These are phyloP conservation scores for Brassica incana DNA, from an alignment of 345 rosid species.

Conservation along the genomic window DNA sequence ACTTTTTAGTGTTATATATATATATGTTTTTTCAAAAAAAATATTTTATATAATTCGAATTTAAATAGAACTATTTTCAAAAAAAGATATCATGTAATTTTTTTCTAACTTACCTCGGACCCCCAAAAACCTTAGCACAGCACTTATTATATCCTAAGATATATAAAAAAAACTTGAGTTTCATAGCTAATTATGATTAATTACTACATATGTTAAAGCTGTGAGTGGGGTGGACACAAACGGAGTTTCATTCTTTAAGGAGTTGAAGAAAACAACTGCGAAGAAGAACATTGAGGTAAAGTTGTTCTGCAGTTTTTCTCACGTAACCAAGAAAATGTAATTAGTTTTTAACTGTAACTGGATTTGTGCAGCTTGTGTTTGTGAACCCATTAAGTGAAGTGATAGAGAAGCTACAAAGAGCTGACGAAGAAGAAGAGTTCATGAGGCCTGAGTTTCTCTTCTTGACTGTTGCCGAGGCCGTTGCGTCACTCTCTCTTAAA, in stretches of 20 bases:
- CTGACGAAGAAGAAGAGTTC: slow-evolving; percentile 50
- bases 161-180: background rate
- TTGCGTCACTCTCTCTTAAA: slow-evolving; percentile 71
- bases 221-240: slow-evolving; percentile 85
- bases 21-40: too few species aligned
- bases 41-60: too few species aligned
- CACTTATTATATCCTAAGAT: background rate
- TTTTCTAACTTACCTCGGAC: too few species aligned
- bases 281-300: slow-evolving; percentile 58
- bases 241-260: slow-evolving; percentile 67
- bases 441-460: slow-evolving; percentile 58
- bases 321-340: background rate
- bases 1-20: too few species aligned
- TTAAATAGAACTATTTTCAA: too few species aligned
- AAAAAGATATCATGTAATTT: too few species aligned
- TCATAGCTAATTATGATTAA: slow-evolving; percentile 2
- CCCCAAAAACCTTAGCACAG: too few species aligned
- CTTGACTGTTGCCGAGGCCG: slow-evolving; percentile 90
- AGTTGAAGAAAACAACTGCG: slow-evolving; percentile 60
- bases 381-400: slow-evolving; percentile 94
- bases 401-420: slow-evolving; percentile 72
- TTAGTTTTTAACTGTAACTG: background rate
- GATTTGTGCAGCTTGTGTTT: slow-evolving; percentile 62
- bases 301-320: background rate
- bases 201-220: slow-evolving; percentile 44